Conservation (phyloP, 2,329 filamentous ascomycete species). For the Phaeophleospora eucalypticola region DNA sequence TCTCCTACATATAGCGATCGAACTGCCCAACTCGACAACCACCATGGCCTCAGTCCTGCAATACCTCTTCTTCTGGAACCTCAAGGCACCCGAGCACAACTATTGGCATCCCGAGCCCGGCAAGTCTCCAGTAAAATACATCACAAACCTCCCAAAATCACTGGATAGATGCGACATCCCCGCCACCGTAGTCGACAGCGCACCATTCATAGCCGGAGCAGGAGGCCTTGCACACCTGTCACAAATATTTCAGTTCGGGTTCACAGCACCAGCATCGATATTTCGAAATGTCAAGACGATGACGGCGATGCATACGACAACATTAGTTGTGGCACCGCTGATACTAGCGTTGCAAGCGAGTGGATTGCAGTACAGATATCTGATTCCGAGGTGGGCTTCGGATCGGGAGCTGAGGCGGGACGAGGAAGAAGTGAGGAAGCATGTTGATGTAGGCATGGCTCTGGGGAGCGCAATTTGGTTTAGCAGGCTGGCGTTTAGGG, state of each 20-base stretch:
- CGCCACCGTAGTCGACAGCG: constrained; percentile 28
- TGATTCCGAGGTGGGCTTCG: constrained; percentile 30
- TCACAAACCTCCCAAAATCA: constrained; percentile 21
- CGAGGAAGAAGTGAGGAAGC: constrained; percentile 29
- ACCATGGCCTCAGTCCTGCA: constrained; percentile 15
- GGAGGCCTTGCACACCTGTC: constrained; percentile 26
- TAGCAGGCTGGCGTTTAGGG: constrained; percentile 20
- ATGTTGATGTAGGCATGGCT: constrained; percentile 30
- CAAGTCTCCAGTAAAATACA: constrained; percentile 16
- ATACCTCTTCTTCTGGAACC: constrained; percentile 31
- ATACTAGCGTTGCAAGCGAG: constrained; percentile 24
- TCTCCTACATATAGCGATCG: too few relatives aligned
- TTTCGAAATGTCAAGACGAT: constrained; percentile 29
- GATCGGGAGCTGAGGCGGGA: constrained; percentile 29
- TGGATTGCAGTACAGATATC: constrained; percentile 26
- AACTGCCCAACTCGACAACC: neutral
- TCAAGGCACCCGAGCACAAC: constrained; percentile 27
- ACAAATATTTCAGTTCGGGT: constrained; percentile 27
- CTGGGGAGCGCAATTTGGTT: constrained; percentile 24
- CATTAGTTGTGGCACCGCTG: constrained; percentile 19
- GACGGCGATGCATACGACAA: constrained; percentile 26
- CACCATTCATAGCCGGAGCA: constrained; percentile 27
- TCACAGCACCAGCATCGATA: constrained; percentile 25
- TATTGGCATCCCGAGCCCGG: constrained; percentile 28
- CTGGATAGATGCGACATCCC: constrained; percentile 26